A percentile compares a stretch with the other conserved stretches of the same genome.
Conservation (phyloP, 768 basidiomycete genomes). For the Hypsizygus marmoreus region DNA sequence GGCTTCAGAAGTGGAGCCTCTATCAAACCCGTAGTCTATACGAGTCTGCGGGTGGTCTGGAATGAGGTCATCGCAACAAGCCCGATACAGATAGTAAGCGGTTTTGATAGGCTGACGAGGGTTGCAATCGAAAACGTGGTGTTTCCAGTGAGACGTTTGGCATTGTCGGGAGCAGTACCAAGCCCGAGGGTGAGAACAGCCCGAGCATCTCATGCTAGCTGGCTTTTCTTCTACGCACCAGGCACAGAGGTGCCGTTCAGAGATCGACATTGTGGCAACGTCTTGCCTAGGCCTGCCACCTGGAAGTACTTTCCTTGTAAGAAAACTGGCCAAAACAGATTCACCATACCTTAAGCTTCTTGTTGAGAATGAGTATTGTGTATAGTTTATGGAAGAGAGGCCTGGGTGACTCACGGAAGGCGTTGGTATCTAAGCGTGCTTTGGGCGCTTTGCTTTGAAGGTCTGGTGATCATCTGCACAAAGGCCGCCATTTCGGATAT, state of each 20-base stretch:
- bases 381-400: too few relatives aligned
- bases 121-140: constrained; percentile 36
- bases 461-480: too few relatives aligned
- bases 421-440: too few relatives aligned
- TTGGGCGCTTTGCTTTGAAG: too few relatives aligned
- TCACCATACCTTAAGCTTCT: too few relatives aligned
- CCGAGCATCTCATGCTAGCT: constrained; percentile 17
- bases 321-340: too few relatives aligned
- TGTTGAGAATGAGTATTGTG: too few relatives aligned
- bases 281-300: not conserved
- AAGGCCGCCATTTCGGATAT: too few relatives aligned
- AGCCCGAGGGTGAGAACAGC: constrained; percentile 22
- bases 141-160: constrained; percentile 29
- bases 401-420: too few relatives aligned
- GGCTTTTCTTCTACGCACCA: constrained; percentile 13
- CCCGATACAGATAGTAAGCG: constrained; percentile 32
- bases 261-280: not conserved
- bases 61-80: constrained; percentile 21
- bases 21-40: constrained; percentile 36
- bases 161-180: constrained; percentile 36
- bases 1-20: constrained; percentile 17
- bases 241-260: constrained; percentile 2
- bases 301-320: too few relatives aligned
- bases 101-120: constrained; percentile 25
- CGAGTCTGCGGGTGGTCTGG: constrained; percentile 34